Conservation (phyloP, 2,329 filamentous ascomycete genomes). For the Phialophora tarda region DNA sequence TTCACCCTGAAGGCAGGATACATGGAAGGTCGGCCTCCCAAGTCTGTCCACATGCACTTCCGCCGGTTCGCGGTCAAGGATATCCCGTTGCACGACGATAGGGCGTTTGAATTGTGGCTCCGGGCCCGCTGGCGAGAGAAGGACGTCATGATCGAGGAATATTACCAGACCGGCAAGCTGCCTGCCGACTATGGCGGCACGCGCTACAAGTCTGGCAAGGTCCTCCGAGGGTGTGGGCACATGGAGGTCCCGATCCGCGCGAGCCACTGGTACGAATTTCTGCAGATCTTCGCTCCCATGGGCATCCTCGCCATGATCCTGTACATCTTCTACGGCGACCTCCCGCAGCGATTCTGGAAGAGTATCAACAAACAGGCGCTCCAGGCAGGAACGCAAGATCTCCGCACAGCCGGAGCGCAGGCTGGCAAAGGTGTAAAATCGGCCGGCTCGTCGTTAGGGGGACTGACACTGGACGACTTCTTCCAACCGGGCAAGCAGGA, state of each 20-base stretch:
- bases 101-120: conserved; percentile 77
- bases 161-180: conserved; percentile 72
- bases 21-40: conserved; percentile 79
- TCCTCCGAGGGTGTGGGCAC: conserved; percentile 41
- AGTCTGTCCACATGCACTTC: conserved; percentile 91
- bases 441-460: conserved; percentile 21
- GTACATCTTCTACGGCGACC: conserved; percentile 43
- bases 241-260: conserved; percentile 44
- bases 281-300: conserved; percentile 45
- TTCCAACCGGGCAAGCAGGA: conserved; percentile 37
- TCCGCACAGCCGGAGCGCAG: conserved; percentile 29
- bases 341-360: conserved; percentile 41
- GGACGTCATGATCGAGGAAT: conserved; percentile 80
- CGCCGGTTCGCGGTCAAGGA: conserved; percentile 74
- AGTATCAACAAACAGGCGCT: conserved; percentile 38
- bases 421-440: conserved; percentile 30
- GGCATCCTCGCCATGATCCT: conserved; percentile 43
- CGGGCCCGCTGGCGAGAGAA: conserved; percentile 83
- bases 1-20: conserved; percentile 80
- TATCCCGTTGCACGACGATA: conserved; percentile 72
- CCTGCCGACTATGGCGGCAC: conserved; percentile 66
- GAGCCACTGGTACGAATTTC: conserved; percentile 44
- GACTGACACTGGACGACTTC: conserved; percentile 35
- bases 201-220: conserved; percentile 51
- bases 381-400: conserved; percentile 33